Conservation (phyloP, 2,329 filamentous ascomycete genomes). For the Ascochyta fabae region DNA sequence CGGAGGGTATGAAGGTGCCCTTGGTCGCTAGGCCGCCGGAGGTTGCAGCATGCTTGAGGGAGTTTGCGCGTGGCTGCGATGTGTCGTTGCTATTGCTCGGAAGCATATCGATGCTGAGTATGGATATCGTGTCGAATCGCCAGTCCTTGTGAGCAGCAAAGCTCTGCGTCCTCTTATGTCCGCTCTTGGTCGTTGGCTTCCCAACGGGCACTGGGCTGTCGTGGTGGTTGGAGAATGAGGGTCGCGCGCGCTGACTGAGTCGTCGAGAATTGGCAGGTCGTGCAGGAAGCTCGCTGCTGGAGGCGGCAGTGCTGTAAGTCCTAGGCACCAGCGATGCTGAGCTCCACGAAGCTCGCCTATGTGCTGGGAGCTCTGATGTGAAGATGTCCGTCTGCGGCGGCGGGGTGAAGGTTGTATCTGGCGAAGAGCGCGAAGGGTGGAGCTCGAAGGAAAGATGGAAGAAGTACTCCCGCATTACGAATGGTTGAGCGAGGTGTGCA, state of each 20-base stretch:
- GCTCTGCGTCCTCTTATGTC: conserved; percentile 33
- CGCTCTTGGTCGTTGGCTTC: conserved; percentile 45
- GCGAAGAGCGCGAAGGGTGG: conserved; percentile 51
- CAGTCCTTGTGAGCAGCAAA: conserved; percentile 65
- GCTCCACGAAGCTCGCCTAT: conserved; percentile 49
- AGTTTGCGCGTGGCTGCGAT: conserved; percentile 40
- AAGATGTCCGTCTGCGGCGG: conserved; percentile 55
- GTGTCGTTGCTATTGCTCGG: conserved; percentile 34
- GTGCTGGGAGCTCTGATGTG: conserved; percentile 51
- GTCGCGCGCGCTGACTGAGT: conserved; percentile 43
- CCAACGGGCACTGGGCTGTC: conserved; percentile 44
- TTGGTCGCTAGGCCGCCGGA: conserved; percentile 75
- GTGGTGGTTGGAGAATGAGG: conserved; percentile 45
- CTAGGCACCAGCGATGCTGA: conserved; percentile 26
- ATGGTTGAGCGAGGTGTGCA: conserved; percentile 10
- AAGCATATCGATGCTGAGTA: conserved; percentile 82
- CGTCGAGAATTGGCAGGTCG: conserved; percentile 30
- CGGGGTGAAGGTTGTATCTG: conserved; percentile 48
- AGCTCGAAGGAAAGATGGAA: conserved; percentile 69
- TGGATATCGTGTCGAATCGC: conserved; percentile 78
- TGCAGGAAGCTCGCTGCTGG: conserved; percentile 32
- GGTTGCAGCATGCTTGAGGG: conserved; percentile 46
- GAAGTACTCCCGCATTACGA: conserved; percentile 66
- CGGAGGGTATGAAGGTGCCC: conserved; percentile 75
- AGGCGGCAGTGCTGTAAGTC: conserved; percentile 28